Base-by-base conservation (phyloP, 441 rosid genomes). In the Erodium trifolium region DNA sequence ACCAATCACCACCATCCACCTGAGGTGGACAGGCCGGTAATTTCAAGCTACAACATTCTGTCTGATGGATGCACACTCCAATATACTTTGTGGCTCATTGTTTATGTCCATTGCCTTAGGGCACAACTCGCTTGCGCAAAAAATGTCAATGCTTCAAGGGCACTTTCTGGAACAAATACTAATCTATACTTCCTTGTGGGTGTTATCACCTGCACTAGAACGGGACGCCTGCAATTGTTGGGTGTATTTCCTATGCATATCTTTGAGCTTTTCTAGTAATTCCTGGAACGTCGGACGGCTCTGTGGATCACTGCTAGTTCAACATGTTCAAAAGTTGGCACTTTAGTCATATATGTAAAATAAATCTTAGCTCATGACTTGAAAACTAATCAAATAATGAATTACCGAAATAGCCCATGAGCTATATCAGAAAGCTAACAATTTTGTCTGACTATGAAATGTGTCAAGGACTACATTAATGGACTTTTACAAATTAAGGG, bases 241-340 rank as follows among this genome's bases (percentile, higher is more conserved):
- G 3, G 78, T 67, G 59, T 74, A 84, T 66, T 84, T 89, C 68
- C 93, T 91, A 71, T 87, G 97, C 71, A 89, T 74, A 76, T 93
- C 97, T 80, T 86, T 84, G 43, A 89, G 85, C 79, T 70, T 91
- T 60, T 91, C 93, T 79, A 94, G 76, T 69, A 94, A 78, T 77
- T 91, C 99, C 78, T 85, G 96, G 86, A 91, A 88, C 9, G 91
- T 72, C 13, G 99, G 96, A 43, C 97, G 87, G 76, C 77, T 31
- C 59, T 82, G 79, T 10, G 96, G 83, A 81, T 94, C 94, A 16
- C 99, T 94, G 87, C 70, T 9, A 1, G 70, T 68, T 63, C 39
- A 4, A 29, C 70, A 70, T 34, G 37, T 34, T 34, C 37, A 34
- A 34, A 34, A 34, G 37, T 76, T 34, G 9, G 71, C 63, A 16